Base-by-base conservation (phyloP, 2,329 filamentous ascomycete species). In the Neofusicoccum cordaticola region DNA sequence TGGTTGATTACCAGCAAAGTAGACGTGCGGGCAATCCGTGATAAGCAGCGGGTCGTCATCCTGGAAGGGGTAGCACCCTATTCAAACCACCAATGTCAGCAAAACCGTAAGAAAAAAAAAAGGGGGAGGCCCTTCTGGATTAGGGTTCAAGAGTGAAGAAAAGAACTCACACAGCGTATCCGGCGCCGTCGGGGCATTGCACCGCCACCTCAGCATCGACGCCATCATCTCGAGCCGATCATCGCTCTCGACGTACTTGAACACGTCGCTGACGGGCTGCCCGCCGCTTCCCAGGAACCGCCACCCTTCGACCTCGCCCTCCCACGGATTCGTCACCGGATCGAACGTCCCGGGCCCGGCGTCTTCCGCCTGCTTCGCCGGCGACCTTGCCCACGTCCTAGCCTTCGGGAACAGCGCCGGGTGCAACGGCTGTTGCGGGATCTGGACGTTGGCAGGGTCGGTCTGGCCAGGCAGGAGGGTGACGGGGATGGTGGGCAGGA, bases 51-150 rank as follows among this genome's bases (percentile, higher is more conserved):
- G 93, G 73, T 99, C 96, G 57, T 92, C 86, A 17, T 95, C 91
- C 77, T 98, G 93, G 78, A 97, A 99, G 0, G 95, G 95, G 74
- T 98, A 99, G 73, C 91, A 93, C 91, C 92, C 92, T 93, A 15
- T 31, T 51, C 37, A 6, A 31, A 31, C 4, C 27, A 31, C 4
- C 4, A 5, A 31, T 2, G 27, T 31, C 5, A 31, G 27, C 27
- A 5, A 31, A 31, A 31, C 27, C 6, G 27, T 7, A 31, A 7
- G 37, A 11, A 11, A 39, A 19, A 2, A 19, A 39, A 39, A 39
- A 39, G 1, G 6, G 6, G 27, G 4, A 7, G 27, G 4, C 27
- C 27, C 1, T 7, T 31, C 27, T 31, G 6, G 27, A 31, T 31
- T 31, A 39, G 31, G 44, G 13, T 17, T 37, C n/a, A 51, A 74